Evolutionary conservation across 441 rosid species (phyloP).

Genomic region (Brassica balearica): DNA sequence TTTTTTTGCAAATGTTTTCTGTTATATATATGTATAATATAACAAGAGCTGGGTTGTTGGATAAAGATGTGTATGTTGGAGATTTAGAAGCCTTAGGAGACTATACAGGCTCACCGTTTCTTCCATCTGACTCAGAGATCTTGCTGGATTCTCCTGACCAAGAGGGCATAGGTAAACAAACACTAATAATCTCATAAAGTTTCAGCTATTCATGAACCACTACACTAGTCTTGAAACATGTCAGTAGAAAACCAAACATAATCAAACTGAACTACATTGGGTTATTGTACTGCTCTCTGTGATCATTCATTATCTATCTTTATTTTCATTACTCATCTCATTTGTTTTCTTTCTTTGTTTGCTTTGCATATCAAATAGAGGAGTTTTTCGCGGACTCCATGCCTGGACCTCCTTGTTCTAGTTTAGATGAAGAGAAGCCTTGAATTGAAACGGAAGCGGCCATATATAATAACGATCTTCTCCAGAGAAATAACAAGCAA

Average conservation of each 20-base stretch:
- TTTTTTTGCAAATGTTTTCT: not conserved
- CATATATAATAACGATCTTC: not conserved
- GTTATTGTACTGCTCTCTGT: too few species aligned
- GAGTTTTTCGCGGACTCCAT: not conserved
- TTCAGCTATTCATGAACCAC: not conserved
- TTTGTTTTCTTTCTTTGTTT: not conserved
- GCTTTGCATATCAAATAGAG: not conserved
- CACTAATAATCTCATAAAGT: not conserved
- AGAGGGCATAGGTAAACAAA: slow-evolving; percentile 75
- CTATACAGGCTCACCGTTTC: slow-evolving; percentile 94
- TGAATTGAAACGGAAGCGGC: slow-evolving; percentile 9
- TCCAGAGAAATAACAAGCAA: slow-evolving; percentile 8
- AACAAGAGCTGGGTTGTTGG: slow-evolving; percentile 25
- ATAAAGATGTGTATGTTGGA: slow-evolving; percentile 48
- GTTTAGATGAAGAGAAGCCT: slow-evolving; percentile 42
- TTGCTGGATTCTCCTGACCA: slow-evolving; percentile 93
- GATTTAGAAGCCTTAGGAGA: slow-evolving; percentile 90
- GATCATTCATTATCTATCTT: not conserved
- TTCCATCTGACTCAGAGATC: slow-evolving; percentile 94
- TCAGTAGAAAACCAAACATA: not conserved
- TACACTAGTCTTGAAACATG: slow-evolving; percentile 4
- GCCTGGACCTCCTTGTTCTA: not conserved
- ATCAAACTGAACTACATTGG: not conserved
- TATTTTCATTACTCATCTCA: not conserved
- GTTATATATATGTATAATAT: not conserved